phyloP scores from a whole-genome alignment of 2,329 filamentous ascomycete genomes.

The Cercospora nicotianae region DNA sequence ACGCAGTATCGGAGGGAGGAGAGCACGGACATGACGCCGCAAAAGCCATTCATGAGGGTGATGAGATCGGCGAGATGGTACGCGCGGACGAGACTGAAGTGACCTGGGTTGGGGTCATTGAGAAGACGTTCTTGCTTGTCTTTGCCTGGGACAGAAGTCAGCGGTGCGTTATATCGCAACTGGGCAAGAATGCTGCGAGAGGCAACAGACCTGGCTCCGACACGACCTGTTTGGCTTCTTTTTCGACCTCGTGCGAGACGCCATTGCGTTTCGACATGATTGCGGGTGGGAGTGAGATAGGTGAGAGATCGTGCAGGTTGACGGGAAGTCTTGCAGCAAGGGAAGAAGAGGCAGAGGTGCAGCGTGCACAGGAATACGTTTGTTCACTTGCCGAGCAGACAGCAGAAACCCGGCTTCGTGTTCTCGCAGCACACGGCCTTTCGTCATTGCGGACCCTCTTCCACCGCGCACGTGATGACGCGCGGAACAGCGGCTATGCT shows the following conservation, averaged over 20 bases:
- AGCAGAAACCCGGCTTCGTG: constrained; percentile 1
- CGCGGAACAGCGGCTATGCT: neutral
- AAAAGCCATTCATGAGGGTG: constrained; percentile 82
- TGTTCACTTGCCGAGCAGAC: constrained; percentile 2
- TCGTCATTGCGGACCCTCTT: constrained; percentile 9
- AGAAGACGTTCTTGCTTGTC: constrained; percentile 78
- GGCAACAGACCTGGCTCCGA: constrained; percentile 46
- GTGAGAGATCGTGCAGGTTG: neutral
- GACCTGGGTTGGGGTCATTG: constrained; percentile 63
- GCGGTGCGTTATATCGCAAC: neutral
- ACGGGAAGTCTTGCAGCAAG: constrained; percentile 1
- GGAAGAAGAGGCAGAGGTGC: neutral
- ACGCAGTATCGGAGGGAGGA: constrained; percentile 92
- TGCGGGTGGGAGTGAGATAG: constrained; percentile 5
- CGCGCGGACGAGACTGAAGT: constrained; percentile 62
- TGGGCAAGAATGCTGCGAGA: neutral
- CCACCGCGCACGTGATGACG: neutral
- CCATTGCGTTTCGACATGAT: constrained; percentile 65
- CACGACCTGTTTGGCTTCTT: constrained; percentile 42
- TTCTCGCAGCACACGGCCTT: neutral
- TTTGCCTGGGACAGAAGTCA: constrained; percentile 48
- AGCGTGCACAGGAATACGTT: neutral
- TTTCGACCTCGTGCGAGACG: constrained; percentile 53
- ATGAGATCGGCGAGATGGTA: constrained; percentile 80
- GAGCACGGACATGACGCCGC: constrained; percentile 92